A percentile compares a stretch with the other conserved stretches of the same genome.
Conservation (phyloP, 2,329 filamentous ascomycete species). For the Endothia cerciana region DNA sequence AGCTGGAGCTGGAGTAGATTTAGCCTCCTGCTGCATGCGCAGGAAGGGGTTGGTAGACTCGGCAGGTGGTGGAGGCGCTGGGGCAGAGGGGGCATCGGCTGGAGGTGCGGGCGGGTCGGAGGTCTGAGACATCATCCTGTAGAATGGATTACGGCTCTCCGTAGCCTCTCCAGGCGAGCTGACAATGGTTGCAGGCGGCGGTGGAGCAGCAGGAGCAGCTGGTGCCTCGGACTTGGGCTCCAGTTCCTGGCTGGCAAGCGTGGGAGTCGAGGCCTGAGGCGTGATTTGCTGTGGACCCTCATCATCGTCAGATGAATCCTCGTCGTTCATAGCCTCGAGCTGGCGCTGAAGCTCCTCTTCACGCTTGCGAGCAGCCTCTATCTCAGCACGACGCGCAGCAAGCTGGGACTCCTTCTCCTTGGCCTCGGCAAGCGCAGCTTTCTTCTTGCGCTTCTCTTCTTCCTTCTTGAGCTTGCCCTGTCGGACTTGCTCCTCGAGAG, state of each 20-base stretch:
- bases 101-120: constrained; percentile 46
- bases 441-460: constrained; percentile 91
- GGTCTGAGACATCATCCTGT: constrained; percentile 79
- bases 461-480: constrained; percentile 95
- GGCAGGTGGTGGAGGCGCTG: constrained; percentile 42
- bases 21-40: constrained; percentile 72
- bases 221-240: constrained; percentile 55
- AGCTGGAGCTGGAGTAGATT: constrained; percentile 49
- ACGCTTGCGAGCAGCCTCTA: constrained; percentile 87
- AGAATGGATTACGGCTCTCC: constrained; percentile 94
- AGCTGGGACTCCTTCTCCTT: constrained; percentile 87
- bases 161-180: constrained; percentile 61
- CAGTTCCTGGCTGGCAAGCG: constrained; percentile 56
- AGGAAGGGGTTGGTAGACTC: constrained; percentile 97
- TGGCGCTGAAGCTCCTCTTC: constrained; percentile 89
- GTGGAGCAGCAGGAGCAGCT: constrained; percentile 46
- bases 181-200: constrained; percentile 56
- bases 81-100: constrained; percentile 44
- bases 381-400: constrained; percentile 83
- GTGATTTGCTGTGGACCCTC: constrained; percentile 75
- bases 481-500: constrained; percentile 90
- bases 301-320: constrained; percentile 79
- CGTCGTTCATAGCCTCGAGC: constrained; percentile 74
- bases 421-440: constrained; percentile 82
- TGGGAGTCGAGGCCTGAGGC: constrained; percentile 63